Evolutionary conservation across 768 basidiomycete species (phyloP).

Genomic region (Russula dissimulans): DNA sequence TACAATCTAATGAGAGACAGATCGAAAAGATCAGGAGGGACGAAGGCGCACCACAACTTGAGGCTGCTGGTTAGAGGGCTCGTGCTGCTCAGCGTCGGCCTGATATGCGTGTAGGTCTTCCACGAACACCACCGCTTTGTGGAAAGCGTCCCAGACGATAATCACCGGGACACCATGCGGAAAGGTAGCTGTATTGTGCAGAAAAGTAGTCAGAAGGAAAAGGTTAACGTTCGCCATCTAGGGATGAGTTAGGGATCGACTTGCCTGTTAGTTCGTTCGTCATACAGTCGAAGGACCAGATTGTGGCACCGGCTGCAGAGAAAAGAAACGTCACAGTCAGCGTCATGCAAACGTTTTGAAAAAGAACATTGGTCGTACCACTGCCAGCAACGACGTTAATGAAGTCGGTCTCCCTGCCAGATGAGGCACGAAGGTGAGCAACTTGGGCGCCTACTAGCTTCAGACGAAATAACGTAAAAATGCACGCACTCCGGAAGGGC

Average conservation of each 20-base stretch:
- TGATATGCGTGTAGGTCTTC: not conserved
- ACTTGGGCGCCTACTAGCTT: not conserved
- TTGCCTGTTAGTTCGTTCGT: not conserved
- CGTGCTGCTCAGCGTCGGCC: not conserved
- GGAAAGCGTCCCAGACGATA: not conserved
- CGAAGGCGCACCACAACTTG: not conserved
- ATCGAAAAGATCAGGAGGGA: not conserved
- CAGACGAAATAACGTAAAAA: not conserved
- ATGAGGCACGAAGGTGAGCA: not conserved
- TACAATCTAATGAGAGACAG: not conserved
- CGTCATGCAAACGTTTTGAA: not conserved
- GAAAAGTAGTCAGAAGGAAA: not conserved
- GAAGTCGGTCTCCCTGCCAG: not conserved
- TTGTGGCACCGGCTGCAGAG: not conserved
- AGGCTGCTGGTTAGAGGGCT: not conserved
- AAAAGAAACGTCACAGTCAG: not conserved
- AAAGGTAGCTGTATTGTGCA: not conserved
- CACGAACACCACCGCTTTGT: not conserved
- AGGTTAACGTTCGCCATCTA: no score
- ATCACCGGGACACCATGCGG: not conserved
- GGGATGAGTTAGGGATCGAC: not conserved
- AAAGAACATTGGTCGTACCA: not conserved
- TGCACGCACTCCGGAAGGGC: not conserved
- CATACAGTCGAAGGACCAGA: not conserved
- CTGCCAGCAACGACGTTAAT: not conserved